Evolutionary conservation across 2,329 filamentous ascomycete species (phyloP), one percentile per base, ranked within the genome.

Genomic region (Neurospora crassa): DNA sequence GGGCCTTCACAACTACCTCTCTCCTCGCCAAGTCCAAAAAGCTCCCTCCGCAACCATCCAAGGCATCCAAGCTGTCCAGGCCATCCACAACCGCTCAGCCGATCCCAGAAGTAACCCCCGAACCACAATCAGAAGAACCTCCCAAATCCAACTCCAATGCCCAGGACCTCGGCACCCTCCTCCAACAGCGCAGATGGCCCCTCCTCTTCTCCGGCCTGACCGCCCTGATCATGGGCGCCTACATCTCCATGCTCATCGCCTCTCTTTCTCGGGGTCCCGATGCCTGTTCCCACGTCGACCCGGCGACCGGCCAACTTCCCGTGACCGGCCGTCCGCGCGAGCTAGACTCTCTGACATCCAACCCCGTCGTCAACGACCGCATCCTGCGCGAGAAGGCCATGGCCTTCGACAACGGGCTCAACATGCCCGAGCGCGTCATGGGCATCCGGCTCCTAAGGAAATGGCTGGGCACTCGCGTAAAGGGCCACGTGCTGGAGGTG

Each of bases 401-500:
- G 40, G 83, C 84, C 53, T 91, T 90, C 77, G 89, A 91, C 79
- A 80, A 82, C 71, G 84, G 84, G 72, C 86, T 90, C 45, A 83
- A 89, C 77, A 80, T 83, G 75, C 85, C 85, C 4, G 89, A 91
- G 78, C 83, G 81, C 78, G 81, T 86, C 74, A 86, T 86, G 81
- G 88, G 89, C 68, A 84, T 90, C 74, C 83, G 81, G 6, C 79
- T 78, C 20, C 79, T 89, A 69, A 84, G 89, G 12, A 80, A 81
- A 69, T 79, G 80, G 29, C 80, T 91, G 37, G 85, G 84, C 1
- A 76, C 78, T 14, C 78, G 79, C 41, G 88, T 85, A 6, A 78
- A 77, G 0, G 89, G 89, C 1, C 81, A 89, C 77, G 88, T 90
- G 14, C 83, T 90, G 41, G 89, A 90, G 78, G 82, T 90, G 14